phyloP scores from a whole-genome alignment of 1,139 yeast species.

The Arxiozyma telluris region DNA sequence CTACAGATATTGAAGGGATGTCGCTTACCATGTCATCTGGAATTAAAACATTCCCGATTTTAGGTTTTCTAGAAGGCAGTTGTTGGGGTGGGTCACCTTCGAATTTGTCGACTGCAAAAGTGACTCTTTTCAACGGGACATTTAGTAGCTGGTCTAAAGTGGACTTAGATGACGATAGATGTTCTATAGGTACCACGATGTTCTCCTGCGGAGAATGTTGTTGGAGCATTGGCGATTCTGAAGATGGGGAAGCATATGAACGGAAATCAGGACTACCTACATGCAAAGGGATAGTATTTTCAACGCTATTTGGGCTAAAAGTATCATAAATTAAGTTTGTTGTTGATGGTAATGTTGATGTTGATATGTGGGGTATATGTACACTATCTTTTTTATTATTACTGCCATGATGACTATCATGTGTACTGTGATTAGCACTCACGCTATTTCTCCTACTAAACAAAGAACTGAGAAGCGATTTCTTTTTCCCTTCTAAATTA shows the following conservation, averaged over 20 bases:
- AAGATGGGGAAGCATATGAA: not conserved
- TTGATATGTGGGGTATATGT: not conserved
- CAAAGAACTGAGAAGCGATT: conserved; percentile 16
- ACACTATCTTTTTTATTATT: not conserved
- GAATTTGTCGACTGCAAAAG: conserved; percentile 64
- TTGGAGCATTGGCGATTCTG: not conserved
- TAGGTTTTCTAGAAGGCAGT: conserved; percentile 80
- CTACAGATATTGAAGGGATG: conserved; percentile 56
- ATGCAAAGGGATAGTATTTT: not conserved
- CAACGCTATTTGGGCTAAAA: not conserved
- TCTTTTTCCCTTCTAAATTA: conserved; percentile 12
- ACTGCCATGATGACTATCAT: not conserved
- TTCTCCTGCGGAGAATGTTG: not conserved
- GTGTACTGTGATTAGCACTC: not conserved
- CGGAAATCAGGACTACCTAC: conserved; percentile 3
- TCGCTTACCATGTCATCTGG: conserved; percentile 58
- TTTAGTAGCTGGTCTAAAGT: conserved; percentile 7
- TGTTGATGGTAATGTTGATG: not conserved
- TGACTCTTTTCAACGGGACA: conserved; percentile 52
- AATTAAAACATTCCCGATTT: conserved; percentile 67
- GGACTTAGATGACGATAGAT: not conserved
- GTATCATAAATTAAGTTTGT: not conserved
- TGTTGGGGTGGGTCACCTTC: conserved; percentile 87
- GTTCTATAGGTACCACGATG: not conserved
- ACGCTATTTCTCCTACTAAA: conserved; percentile 10